phyloP scores from a whole-genome alignment of 176 grass and related monocot genomes.

The Bothriochloa decipiens region DNA sequence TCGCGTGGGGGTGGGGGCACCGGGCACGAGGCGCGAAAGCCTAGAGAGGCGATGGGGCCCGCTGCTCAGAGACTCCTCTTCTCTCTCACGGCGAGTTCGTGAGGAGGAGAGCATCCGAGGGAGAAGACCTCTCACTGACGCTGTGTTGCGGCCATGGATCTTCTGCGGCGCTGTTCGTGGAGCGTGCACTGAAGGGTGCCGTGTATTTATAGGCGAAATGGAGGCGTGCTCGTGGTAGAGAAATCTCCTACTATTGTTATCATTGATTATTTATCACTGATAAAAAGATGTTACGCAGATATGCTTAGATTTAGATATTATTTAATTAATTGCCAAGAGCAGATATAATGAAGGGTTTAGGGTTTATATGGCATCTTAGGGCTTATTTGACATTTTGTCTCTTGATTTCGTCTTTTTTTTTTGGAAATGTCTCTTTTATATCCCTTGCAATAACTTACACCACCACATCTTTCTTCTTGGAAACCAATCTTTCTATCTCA shows the following conservation, averaged over 20 bases:
- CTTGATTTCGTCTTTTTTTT: not conserved
- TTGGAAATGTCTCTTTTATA: not conserved
- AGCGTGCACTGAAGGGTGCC: not conserved
- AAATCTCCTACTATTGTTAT: not conserved
- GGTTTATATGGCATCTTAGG: no score
- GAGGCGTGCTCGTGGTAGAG: not conserved
- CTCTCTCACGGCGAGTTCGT: not conserved
- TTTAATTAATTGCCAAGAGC: not conserved
- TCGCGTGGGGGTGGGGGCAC: no score
- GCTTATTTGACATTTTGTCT: not conserved
- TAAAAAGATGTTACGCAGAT: not conserved
- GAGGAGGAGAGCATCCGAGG: constrained; percentile 26
- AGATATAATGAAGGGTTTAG: not conserved
- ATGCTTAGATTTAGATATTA: not conserved
- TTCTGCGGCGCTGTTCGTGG: not conserved
- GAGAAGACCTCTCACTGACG: not conserved
- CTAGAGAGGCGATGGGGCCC: not conserved
- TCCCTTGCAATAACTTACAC: not conserved
- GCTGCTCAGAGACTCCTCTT: not conserved
- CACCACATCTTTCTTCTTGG: not conserved
- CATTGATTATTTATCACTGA: not conserved
- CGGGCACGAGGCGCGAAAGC: constrained; percentile 51
- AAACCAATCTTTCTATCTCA: not conserved
- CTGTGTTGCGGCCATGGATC: not conserved
- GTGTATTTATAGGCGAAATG: not conserved